These are phyloP conservation scores for Nyssa sinensis DNA, from an alignment of 148 eudicot genomes.

Conservation along the genomic window DNA sequence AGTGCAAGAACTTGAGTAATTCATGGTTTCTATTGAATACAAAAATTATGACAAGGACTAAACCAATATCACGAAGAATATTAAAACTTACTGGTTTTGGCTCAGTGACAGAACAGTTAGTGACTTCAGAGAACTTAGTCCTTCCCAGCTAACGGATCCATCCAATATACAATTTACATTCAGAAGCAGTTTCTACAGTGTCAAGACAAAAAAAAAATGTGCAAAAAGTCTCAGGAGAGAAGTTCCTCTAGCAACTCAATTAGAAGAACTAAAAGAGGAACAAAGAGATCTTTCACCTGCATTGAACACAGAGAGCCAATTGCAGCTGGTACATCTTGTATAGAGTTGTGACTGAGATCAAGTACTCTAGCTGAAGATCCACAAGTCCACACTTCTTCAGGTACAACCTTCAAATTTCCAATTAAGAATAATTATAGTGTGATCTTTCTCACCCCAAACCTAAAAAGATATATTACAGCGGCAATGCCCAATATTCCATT, in stretches of 20 bases:
- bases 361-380: conserved; percentile 72
- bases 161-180: conserved; percentile 53
- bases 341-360: conserved; percentile 68
- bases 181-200: conserved; percentile 74
- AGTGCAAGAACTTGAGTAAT: neutral
- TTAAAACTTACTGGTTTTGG: conserved; percentile 78
- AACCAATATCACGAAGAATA: neutral
- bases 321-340: conserved; percentile 51
- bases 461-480: neutral
- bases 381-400: conserved; percentile 79
- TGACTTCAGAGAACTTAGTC: conserved; percentile 50
- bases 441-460: neutral
- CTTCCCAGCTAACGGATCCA: conserved; percentile 74
- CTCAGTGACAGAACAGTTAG: conserved; percentile 58
- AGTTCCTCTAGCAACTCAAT: neutral
- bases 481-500: neutral
- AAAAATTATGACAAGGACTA: neutral
- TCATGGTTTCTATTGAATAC: neutral
- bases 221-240: neutral
- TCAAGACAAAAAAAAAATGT: conserved; percentile 7
- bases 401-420: conserved; percentile 52
- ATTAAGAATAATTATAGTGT: conserved; percentile 2
- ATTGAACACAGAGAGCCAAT: conserved; percentile 46
- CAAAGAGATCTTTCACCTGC: conserved; percentile 41
- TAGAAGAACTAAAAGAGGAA: neutral